Percentiles rank a stretch among this genome's conserved stretches.
phyloP scores from a whole-genome alignment of 768 basidiomycete genomes.

The Suillus lakei region DNA sequence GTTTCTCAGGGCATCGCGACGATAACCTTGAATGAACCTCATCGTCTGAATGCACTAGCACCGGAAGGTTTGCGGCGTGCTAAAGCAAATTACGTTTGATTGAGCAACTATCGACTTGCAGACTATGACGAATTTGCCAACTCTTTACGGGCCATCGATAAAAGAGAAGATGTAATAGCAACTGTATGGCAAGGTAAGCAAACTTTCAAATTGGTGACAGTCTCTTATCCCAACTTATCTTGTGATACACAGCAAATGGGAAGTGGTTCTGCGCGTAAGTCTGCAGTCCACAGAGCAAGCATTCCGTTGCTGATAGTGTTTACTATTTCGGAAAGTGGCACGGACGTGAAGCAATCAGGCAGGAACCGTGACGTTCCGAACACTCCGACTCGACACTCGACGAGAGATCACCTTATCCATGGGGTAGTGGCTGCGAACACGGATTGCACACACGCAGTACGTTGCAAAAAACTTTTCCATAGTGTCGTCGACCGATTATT shows the following conservation, averaged over 20 bases:
- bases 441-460: constrained; percentile 68
- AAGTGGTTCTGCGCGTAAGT: constrained; percentile 78
- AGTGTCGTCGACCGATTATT: not conserved
- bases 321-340: constrained; percentile 49
- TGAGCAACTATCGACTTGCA: constrained; percentile 25
- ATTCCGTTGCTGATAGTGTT: constrained; percentile 1
- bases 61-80: constrained; percentile 44
- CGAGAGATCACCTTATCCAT: constrained; percentile 54
- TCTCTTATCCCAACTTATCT: not conserved
- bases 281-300: not conserved
- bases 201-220: not conserved
- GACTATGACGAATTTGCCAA: constrained; percentile 69
- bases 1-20: constrained; percentile 66
- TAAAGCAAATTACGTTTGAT: not conserved
- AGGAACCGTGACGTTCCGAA: constrained; percentile 14
- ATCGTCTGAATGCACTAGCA: constrained; percentile 63
- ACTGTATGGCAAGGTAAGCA: constrained; percentile 69
- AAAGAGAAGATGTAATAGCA: constrained; percentile 61
- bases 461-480: constrained; percentile 19
- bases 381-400: constrained; percentile 13
- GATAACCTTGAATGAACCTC: constrained; percentile 67
- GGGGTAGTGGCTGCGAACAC: constrained; percentile 55
- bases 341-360: constrained; percentile 50
- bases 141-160: constrained; percentile 60
- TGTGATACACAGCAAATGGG: constrained; percentile 52